These are phyloP conservation scores for Pistacia integerrima DNA, from an alignment of 345 rosid species.

Conservation along the genomic window DNA sequence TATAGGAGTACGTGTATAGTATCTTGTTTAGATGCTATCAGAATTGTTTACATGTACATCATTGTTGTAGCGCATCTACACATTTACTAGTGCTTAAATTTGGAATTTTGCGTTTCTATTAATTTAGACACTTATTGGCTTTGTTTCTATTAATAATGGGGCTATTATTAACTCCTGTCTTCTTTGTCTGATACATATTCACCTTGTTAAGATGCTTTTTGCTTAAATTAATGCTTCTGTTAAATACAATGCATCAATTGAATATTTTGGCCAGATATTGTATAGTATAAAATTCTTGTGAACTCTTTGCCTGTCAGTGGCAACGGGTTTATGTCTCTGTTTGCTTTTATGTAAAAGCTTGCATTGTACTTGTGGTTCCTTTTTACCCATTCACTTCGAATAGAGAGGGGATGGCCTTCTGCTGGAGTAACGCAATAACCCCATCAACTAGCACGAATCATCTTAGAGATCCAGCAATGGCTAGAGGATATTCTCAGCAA, in stretches of 20 bases:
- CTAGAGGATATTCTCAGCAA: conserved; percentile 88
- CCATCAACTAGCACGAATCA: conserved; percentile 93
- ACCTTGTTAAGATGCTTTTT: conserved; percentile 13
- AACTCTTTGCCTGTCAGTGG: conserved; percentile 26
- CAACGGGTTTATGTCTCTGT: conserved; percentile 28
- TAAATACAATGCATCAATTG: conserved; percentile 12
- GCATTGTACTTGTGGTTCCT: conserved; percentile 51
- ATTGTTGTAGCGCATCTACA: background rate
- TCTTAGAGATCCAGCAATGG: conserved; percentile 72
- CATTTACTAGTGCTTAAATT: background rate
- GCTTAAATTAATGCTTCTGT: conserved; percentile 26
- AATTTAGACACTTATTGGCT: background rate
- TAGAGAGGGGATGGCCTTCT: conserved; percentile 98
- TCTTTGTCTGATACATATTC: background rate
- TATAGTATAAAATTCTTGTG: conserved; percentile 3
- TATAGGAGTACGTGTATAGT: background rate
- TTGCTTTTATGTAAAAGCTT: conserved; percentile 40
- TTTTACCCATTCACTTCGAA: conserved; percentile 75
- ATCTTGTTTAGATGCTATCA: background rate
- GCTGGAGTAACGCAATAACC: conserved; percentile 95
- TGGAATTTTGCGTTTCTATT: background rate
- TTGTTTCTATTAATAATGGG: background rate
- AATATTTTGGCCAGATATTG: conserved; percentile 6
- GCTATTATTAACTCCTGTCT: background rate
- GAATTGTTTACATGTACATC: background rate